Evolutionary conservation across 768 basidiomycete genomes (phyloP), one percentile per base, ranked within the genome.

Genomic region (Roridomyces roridus): DNA sequence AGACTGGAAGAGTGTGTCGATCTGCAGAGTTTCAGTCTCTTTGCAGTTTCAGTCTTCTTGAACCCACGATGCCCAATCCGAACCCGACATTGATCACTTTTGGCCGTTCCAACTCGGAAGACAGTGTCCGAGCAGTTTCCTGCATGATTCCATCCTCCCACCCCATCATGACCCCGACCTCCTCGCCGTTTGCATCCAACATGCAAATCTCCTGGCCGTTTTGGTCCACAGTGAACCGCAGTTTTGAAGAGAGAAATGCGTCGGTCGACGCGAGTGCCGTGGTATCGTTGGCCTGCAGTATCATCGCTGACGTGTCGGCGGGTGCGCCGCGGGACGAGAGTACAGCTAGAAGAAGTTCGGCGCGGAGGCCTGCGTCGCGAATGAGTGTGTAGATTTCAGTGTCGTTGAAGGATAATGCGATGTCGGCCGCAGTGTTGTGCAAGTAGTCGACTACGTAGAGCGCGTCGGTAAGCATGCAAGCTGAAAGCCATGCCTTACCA

Each of bases 111-210:
- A n/a, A n/a, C 49, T 70, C 77, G 14, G 67, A 65, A 58, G 85
- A 88, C 60, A 98, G 77, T 48, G 74, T 71, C 50, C 79, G 69
- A 18, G 93, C 94, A 5, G 95, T 96, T 65, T 85, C 80, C 55
- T 78, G 70, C 97, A 98, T 98, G 66, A 98, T 92, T 8, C 74
- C 81, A 41, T 75, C 74, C 71, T 99, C 97, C 97, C 97, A 99
- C 1, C 95, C 94, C 97, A 99, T 99, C 97, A 99, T 99, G 6
- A 99, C 96, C 12, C 94, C 94, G n/a, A 96, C 84, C 56, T 94
- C 89, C 61, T 89, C 88, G 25, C 85, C 85, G 14, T 78, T 82
- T 3, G 82, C 77, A 56, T 80, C 74, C 48, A 93, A 67, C 46
- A 92, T 72, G 59, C 95, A 97, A 20, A 97, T 83, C 46, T 94